Evolutionary conservation across 805 yeast genomes (phyloP).

Genomic region (Maudiozyma saulgeensis): DNA sequence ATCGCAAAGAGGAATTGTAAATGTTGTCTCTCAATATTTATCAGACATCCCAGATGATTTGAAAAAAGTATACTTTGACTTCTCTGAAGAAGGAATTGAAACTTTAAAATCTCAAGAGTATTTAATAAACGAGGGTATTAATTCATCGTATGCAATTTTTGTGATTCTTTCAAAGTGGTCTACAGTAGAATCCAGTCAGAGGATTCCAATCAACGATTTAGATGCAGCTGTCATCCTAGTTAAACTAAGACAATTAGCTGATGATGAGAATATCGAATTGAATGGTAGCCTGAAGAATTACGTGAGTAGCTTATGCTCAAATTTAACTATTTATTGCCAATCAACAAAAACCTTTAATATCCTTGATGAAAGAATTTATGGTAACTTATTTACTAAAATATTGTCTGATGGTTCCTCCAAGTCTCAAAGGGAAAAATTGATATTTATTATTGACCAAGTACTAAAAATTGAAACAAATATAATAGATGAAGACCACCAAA

Average conservation of each 20-base stretch:
- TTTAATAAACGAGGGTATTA: conserved; percentile 11
- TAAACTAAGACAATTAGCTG: conserved; percentile 30
- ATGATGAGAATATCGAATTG: conserved; percentile 16
- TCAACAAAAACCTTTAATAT: not conserved
- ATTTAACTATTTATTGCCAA: conserved; percentile 35
- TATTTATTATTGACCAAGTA: conserved; percentile 27
- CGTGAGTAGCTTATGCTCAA: conserved; percentile 34
- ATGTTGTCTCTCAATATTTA: conserved; percentile 4
- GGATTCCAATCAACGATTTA: conserved; percentile 36
- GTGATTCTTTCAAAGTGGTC: conserved; percentile 27
- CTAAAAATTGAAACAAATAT: conserved; percentile 32
- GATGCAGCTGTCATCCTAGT: conserved; percentile 41
- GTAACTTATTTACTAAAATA: conserved; percentile 3
- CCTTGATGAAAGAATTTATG: not conserved
- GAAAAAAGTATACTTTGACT: conserved; percentile 12
- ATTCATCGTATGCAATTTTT: conserved; percentile 29
- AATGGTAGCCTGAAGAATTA: conserved; percentile 17
- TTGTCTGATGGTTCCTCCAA: not conserved
- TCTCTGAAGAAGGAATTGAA: conserved; percentile 12
- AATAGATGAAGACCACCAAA: not conserved
- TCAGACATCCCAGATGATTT: conserved; percentile 7
- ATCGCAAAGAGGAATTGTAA: conserved; percentile 25
- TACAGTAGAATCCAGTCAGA: conserved; percentile 21
- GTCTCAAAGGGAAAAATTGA: conserved; percentile 11
- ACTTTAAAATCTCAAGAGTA: conserved; percentile 10